Conservation (phyloP, 2,329 filamentous ascomycete genomes). For the Botrytis fabae region DNA sequence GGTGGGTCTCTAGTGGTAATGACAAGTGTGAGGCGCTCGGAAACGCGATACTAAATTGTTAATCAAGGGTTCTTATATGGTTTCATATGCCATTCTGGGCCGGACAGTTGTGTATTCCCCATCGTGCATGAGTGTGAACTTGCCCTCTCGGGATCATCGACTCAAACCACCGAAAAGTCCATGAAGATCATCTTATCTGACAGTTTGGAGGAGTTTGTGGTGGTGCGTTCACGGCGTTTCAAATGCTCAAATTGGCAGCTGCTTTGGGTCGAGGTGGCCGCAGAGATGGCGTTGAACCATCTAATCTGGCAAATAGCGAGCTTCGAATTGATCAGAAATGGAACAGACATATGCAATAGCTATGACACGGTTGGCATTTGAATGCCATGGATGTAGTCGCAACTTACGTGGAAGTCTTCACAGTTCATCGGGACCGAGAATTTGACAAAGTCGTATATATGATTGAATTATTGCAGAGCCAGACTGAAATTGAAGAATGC, state of each 20-base stretch:
- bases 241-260: not conserved
- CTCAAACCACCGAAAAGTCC: not conserved
- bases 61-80: not conserved
- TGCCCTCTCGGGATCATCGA: not conserved
- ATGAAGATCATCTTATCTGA: not conserved
- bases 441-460: not conserved
- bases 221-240: not conserved
- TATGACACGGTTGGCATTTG: not conserved
- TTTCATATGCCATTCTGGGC: not conserved
- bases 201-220: not conserved
- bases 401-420: not conserved
- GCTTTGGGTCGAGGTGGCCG: not conserved
- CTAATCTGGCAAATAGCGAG: conserved; percentile 27
- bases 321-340: conserved; percentile 24
- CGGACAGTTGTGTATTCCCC: not conserved
- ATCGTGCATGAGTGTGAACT: not conserved
- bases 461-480: not conserved
- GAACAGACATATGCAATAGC: not conserved
- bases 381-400: not conserved
- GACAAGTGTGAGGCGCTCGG: not conserved
- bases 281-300: not conserved
- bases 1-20: not conserved
- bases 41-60: not conserved
- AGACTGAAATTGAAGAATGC: not conserved
- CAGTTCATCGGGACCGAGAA: not conserved